Evolutionary conservation across 352 stramenopile species (phyloP).

Genomic region (Phytophthora meadii): DNA sequence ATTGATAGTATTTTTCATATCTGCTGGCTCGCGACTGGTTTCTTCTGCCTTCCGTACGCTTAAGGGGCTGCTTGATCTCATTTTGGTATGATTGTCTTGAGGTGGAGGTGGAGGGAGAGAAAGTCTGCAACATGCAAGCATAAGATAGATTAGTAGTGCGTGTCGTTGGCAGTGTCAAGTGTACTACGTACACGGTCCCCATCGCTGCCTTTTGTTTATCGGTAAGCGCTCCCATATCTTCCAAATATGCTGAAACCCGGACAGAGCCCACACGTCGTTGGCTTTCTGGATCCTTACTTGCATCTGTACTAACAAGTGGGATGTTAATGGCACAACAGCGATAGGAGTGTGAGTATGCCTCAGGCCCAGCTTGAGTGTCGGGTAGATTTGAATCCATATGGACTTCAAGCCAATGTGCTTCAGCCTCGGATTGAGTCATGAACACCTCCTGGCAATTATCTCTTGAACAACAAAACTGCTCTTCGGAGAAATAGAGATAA

Average conservation of each 20-base stretch:
- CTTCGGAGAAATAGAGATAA: conserved; percentile 74
- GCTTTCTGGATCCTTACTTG: not conserved
- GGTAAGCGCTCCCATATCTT: conserved; percentile 38
- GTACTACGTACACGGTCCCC: conserved; percentile 9
- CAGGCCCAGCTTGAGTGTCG: conserved; percentile 11
- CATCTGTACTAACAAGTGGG: conserved; percentile 41
- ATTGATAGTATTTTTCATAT: conserved; percentile 2
- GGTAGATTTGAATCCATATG: conserved; percentile 34
- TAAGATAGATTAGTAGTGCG: no score
- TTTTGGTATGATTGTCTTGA: conserved; percentile 8
- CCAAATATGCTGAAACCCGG: conserved; percentile 45
- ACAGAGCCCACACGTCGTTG: conserved; percentile 32
- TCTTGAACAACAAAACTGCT: conserved; percentile 51
- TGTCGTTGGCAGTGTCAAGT: not conserved
- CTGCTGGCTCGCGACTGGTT: conserved; percentile 1
- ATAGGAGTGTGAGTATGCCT: conserved; percentile 34
- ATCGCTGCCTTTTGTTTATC: not conserved
- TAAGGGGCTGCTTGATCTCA: conserved; percentile 13
- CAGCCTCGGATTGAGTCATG: conserved; percentile 28
- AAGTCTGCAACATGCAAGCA: conserved; percentile 11
- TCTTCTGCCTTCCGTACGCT: conserved; percentile 27
- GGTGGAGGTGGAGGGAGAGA: conserved; percentile 1
- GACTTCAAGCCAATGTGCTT: conserved; percentile 47
- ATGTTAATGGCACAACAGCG: conserved; percentile 72
- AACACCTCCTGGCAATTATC: conserved; percentile 46